These are phyloP conservation scores for Gnomoniopsis sp. DNA, from an alignment of 2,329 filamentous ascomycete genomes.

Conservation along the genomic window DNA sequence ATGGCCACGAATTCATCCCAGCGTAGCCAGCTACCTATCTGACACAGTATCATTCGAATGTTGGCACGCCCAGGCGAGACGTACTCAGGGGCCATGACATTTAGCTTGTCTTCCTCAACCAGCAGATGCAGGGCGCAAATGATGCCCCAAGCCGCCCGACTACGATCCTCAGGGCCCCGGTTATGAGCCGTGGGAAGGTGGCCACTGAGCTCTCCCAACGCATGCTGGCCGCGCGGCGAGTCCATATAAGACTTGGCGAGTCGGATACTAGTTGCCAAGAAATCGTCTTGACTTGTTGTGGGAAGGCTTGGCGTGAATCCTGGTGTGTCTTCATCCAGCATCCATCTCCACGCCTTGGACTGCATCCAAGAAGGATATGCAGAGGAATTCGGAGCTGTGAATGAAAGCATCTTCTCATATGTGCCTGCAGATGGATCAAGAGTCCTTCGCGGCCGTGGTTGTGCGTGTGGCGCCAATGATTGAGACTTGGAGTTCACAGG, in stretches of 20 bases:
- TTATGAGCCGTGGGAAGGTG: slow-evolving; percentile 62
- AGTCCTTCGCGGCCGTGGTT: slow-evolving; percentile 35
- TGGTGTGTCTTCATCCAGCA: slow-evolving; percentile 51
- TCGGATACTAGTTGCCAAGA: slow-evolving; percentile 49
- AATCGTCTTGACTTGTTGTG: slow-evolving; percentile 27
- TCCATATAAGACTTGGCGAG: slow-evolving; percentile 64
- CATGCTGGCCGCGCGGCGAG: slow-evolving; percentile 54
- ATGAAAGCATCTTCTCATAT: slow-evolving; percentile 38
- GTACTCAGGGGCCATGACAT: slow-evolving; percentile 50
- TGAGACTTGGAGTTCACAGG: background rate
- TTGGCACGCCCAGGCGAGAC: slow-evolving; percentile 42
- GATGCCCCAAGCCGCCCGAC: slow-evolving; percentile 61
- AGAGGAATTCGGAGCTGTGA: slow-evolving; percentile 45
- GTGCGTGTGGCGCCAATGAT: slow-evolving; percentile 13
- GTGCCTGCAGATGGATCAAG: slow-evolving; percentile 10
- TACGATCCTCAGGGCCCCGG: slow-evolving; percentile 52
- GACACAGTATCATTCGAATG: slow-evolving; percentile 72
- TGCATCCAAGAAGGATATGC: slow-evolving; percentile 57
- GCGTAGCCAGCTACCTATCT: slow-evolving; percentile 77
- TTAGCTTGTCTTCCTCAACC: slow-evolving; percentile 85
- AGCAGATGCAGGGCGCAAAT: slow-evolving; percentile 79
- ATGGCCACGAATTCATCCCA: slow-evolving; percentile 54
- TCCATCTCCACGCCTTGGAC: slow-evolving; percentile 68
- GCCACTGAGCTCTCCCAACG: slow-evolving; percentile 47
- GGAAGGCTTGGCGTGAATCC: slow-evolving; percentile 13